Evolutionary conservation across 2,329 filamentous ascomycete species (phyloP), one percentile per base, ranked within the genome.

Genomic region (Beauveria bassiana): DNA sequence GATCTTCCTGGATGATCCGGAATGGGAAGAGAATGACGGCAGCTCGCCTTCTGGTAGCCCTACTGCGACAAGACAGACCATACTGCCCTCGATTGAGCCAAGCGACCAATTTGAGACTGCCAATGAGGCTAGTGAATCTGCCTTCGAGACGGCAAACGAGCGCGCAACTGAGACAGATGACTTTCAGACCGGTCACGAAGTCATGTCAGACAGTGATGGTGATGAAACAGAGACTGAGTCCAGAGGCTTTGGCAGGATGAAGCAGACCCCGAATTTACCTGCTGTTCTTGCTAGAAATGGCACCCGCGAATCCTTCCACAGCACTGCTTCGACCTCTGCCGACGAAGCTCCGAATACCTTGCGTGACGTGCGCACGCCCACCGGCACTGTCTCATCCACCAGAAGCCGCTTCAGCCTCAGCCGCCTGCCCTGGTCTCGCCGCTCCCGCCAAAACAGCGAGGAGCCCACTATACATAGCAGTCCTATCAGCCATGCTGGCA

Each of bases 141-240:
- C 81, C 9, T 87, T 87, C 64, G 84, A 86, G 69, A 87, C 84
- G 1, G 85, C 84, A 26, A 90, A 96, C 69, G 93, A 97, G 74
- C 86, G 86, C 31, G 84, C 80, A 14, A 96, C 91, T 0, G 93
- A 96, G 75, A 96, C 92, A 12, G 93, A 98, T 67, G 91, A 91
- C 65, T 98, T 98, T 84, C 90, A 96, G 72, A 97, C 93, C 4
- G 92, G 90, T n/a, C 85, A 86, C 18, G 95, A 98, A 68, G 89
- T 91, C 24, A 75, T 86, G 58, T 82, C 82, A 18, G 92, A 87
- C 69, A 89, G 86, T 61, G 91, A 91, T 64, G 89, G 92, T 66
- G 80, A 75, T 3, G 79, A 89, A 53, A 96, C 92, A 1, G 93
- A 96, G 75, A 98, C 93, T 2, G 93, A 97, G 72, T 75, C 78